Evolutionary conservation across 768 basidiomycete species (phyloP).

Genomic region (Saitozyma podzolica): DNA sequence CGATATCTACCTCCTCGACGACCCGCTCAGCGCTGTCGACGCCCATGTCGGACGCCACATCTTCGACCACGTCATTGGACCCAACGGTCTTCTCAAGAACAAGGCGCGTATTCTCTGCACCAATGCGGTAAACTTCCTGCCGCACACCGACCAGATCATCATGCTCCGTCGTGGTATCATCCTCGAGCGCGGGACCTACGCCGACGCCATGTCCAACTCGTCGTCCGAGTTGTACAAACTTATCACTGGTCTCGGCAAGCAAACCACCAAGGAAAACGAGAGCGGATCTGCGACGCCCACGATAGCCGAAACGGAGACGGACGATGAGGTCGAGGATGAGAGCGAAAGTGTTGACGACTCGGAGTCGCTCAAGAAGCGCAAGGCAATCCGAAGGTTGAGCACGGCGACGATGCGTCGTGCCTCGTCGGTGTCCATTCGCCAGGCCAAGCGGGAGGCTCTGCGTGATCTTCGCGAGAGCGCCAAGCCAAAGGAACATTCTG

Average conservation of each 20-base stretch:
- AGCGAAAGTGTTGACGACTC: constrained; percentile 36
- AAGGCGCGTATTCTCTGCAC: constrained; percentile 86
- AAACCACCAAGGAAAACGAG: constrained; percentile 37
- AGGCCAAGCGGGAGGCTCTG: constrained; percentile 50
- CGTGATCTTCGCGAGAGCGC: constrained; percentile 51
- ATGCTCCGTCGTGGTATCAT: constrained; percentile 81
- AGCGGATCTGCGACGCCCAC: constrained; percentile 42
- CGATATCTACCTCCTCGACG: constrained; percentile 87
- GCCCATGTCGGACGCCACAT: constrained; percentile 45
- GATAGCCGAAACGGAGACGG: constrained; percentile 35
- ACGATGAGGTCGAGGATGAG: constrained; percentile 35
- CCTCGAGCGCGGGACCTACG: constrained; percentile 70
- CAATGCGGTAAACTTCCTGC: constrained; percentile 80
- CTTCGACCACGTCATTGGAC: constrained; percentile 80
- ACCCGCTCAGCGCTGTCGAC: constrained; percentile 70
- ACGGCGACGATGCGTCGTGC: constrained; percentile 48
- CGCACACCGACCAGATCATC: constrained; percentile 70
- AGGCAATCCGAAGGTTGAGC: constrained; percentile 27
- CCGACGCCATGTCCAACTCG: constrained; percentile 59
- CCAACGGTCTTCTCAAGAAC: constrained; percentile 72
- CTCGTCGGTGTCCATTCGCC: constrained; percentile 46
- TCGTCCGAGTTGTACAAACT: constrained; percentile 72
- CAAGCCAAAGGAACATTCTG: constrained; percentile 61
- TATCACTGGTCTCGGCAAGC: constrained; percentile 56
- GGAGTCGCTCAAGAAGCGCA: constrained; percentile 37